Conservation (phyloP, 73 alveolate genomes). For the Tetrahymena malaccensis region DNA sequence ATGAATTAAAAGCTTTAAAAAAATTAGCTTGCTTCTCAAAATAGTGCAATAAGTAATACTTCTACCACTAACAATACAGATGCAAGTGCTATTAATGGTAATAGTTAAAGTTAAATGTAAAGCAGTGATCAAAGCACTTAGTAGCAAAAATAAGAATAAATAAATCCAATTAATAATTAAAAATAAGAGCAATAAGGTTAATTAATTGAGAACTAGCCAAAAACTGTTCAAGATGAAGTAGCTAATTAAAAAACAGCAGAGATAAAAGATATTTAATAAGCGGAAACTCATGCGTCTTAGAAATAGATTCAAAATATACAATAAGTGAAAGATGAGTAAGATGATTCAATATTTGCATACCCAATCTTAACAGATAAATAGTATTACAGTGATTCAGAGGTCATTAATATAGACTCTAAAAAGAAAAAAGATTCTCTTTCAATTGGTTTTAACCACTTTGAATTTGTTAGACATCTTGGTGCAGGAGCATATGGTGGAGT, state of each 20-base stretch:
- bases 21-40: not conserved
- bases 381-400: not conserved
- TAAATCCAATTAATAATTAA: not conserved
- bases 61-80: not conserved
- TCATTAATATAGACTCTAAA: not conserved
- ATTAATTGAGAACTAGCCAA: not conserved
- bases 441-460: slow-evolving; percentile 15
- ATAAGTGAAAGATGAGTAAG: not conserved
- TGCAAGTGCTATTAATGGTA: too few species aligned
- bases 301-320: not conserved
- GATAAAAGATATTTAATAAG: not conserved
- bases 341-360: not conserved
- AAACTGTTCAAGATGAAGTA: not conserved
- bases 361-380: slow-evolving; percentile 24
- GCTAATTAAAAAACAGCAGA: not conserved
- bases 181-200: not conserved
- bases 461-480: slow-evolving; percentile 71
- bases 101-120: too few species aligned
- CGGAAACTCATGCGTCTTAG: not conserved
- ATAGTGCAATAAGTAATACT: not conserved
- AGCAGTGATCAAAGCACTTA: too few species aligned
- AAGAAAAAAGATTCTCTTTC: slow-evolving; percentile 9
- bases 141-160: not conserved
- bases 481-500: slow-evolving; percentile 91
- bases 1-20: not conserved